Percentiles rank a stretch among this genome's conserved stretches.
These are phyloP conservation scores for Paecilomyces niveus DNA, from an alignment of 2,329 filamentous ascomycete genomes.

Conservation along the genomic window DNA sequence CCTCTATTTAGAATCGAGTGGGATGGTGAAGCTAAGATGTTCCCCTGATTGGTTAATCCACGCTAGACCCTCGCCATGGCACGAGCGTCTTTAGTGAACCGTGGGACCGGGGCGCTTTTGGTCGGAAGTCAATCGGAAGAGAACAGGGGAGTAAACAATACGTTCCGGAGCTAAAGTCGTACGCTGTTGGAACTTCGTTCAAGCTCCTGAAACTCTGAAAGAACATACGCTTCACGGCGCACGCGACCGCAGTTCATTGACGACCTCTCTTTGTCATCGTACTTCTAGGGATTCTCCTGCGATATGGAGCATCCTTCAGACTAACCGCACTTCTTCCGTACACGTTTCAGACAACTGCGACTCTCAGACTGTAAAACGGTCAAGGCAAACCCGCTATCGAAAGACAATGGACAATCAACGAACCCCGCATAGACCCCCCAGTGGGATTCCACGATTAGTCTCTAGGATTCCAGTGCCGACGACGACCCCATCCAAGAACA, in stretches of 20 bases:
- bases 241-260: background rate
- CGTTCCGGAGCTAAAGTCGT: background rate
- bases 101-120: background rate
- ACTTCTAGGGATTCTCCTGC: background rate
- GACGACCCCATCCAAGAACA: conserved; percentile 29
- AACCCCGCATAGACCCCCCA: conserved; percentile 20
- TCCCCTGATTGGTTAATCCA: background rate
- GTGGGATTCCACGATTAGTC: conserved; percentile 42
- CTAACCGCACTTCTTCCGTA: background rate
- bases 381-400: background rate
- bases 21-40: background rate
- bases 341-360: background rate
- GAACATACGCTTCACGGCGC: background rate
- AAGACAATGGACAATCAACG: conserved; percentile 28
- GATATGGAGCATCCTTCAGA: background rate
- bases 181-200: background rate
- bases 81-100: background rate
- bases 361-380: background rate
- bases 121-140: background rate
- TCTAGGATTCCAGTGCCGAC: conserved; percentile 49
- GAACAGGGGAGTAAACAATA: conserved; percentile 4
- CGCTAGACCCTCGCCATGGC: background rate
- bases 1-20: background rate
- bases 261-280: background rate
- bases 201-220: background rate